Percentiles rank a stretch among this genome's conserved stretches.
These are phyloP conservation scores for Scheffersomyces segobiensis DNA, from an alignment of 1,139 yeast genomes.

Conservation along the genomic window DNA sequence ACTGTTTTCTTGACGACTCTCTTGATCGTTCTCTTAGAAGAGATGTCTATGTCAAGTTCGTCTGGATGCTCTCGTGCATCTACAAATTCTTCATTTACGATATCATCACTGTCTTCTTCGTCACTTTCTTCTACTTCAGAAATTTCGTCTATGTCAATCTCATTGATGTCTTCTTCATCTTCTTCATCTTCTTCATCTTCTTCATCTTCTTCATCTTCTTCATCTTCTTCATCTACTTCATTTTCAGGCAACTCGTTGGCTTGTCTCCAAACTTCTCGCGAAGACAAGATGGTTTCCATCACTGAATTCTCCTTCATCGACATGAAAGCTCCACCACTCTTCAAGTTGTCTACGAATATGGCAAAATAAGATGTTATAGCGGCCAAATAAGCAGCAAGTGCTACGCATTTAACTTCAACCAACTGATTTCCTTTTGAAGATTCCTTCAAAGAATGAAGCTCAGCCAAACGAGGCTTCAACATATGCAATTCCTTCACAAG, in stretches of 20 bases:
- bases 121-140: conserved; percentile 14
- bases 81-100: conserved; percentile 6
- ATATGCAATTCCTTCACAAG: conserved; percentile 62
- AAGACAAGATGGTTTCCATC: conserved; percentile 79
- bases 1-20: conserved; percentile 22
- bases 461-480: conserved; percentile 44
- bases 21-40: conserved; percentile 48
- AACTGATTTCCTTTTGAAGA: conserved; percentile 30
- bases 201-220: conserved; percentile 13
- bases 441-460: conserved; percentile 24
- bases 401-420: conserved; percentile 54
- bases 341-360: conserved; percentile 57
- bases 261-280: conserved; percentile 90
- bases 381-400: conserved; percentile 76
- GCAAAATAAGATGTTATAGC: conserved; percentile 77
- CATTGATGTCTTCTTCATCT: conserved; percentile 10
- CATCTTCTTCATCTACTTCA: conserved; percentile 2
- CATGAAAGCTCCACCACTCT: conserved; percentile 52
- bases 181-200: conserved; percentile 25
- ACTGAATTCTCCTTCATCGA: conserved; percentile 84
- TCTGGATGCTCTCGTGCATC: conserved; percentile 9
- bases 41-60: conserved; percentile 53
- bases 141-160: conserved; percentile 8
- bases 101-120: conserved; percentile 1
- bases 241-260: conserved; percentile 52